phyloP scores from a whole-genome alignment of 129 eudicot species.

The Oenanthe sinensis region DNA sequence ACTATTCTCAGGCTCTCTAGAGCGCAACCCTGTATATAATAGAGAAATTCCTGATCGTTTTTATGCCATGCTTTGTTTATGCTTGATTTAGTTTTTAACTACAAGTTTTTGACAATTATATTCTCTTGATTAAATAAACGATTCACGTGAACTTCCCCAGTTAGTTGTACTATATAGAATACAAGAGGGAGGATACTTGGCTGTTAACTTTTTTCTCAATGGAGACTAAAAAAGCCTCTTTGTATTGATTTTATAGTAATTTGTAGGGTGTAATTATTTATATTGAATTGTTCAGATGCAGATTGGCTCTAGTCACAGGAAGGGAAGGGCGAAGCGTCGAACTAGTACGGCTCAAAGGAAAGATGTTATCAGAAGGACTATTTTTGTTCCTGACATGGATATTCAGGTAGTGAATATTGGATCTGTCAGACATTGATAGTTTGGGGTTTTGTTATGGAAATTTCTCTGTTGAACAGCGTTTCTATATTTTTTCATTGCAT shows the following conservation, averaged over 20 bases:
- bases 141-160: background rate
- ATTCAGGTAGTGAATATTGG: constrained; percentile 48
- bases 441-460: constrained; percentile 2
- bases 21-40: background rate
- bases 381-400: constrained; percentile 83
- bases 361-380: constrained; percentile 78
- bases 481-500: background rate
- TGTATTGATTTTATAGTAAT: background rate
- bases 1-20: background rate
- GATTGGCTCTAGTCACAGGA: constrained; percentile 46
- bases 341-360: constrained; percentile 75
- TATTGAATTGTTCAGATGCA: constrained; percentile 45
- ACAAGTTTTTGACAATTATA: background rate
- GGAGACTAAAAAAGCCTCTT: background rate
- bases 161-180: background rate
- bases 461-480: background rate
- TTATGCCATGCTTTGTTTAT: background rate
- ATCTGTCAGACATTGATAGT: background rate
- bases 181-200: no score
- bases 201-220: background rate
- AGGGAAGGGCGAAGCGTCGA: constrained; percentile 60
- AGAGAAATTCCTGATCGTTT: background rate
- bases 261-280: background rate
- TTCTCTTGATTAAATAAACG: background rate
- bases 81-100: background rate